These are phyloP conservation scores for Citrus glauca DNA, from an alignment of 345 rosid genomes.

Conservation along the genomic window DNA sequence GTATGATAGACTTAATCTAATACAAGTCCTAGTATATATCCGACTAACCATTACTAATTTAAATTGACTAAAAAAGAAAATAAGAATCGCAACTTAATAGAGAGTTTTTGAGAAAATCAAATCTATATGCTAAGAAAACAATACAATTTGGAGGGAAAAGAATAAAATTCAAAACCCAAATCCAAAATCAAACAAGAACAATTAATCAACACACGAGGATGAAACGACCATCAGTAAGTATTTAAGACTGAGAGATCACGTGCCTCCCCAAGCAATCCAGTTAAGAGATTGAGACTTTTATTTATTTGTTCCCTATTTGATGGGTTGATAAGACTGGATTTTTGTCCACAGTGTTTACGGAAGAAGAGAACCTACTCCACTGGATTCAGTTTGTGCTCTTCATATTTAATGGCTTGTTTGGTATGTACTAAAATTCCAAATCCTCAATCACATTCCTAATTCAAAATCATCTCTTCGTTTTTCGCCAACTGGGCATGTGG, in stretches of 20 bases:
- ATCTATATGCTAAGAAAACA: neutral
- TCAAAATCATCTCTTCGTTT: neutral
- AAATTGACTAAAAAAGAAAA: neutral
- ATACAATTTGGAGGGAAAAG: neutral
- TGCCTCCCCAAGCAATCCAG: slow-evolving; percentile 23
- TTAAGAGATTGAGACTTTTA: slow-evolving; percentile 22
- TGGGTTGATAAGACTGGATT: neutral
- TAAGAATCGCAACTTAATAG: neutral
- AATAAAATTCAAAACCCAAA: neutral
- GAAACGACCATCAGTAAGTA: slow-evolving; percentile 14
- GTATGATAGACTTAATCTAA: too few relatives aligned
- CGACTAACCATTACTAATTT: too few relatives aligned
- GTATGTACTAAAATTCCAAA: neutral
- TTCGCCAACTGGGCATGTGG: neutral
- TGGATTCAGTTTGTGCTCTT: neutral
- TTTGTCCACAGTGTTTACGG: neutral
- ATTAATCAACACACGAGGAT: slow-evolving; percentile 17
- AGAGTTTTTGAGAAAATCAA: neutral
- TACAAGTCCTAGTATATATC: too few relatives aligned
- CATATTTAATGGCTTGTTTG: slow-evolving; percentile 2
- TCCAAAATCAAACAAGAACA: slow-evolving; percentile 3
- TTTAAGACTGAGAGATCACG: slow-evolving; percentile 7
- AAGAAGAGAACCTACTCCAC: neutral
- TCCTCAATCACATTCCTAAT: neutral
- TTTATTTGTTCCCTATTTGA: neutral